Evolutionary conservation across 345 rosid species (phyloP), one percentile per base, ranked within the genome.

Genomic region (Sonneratia alba): DNA sequence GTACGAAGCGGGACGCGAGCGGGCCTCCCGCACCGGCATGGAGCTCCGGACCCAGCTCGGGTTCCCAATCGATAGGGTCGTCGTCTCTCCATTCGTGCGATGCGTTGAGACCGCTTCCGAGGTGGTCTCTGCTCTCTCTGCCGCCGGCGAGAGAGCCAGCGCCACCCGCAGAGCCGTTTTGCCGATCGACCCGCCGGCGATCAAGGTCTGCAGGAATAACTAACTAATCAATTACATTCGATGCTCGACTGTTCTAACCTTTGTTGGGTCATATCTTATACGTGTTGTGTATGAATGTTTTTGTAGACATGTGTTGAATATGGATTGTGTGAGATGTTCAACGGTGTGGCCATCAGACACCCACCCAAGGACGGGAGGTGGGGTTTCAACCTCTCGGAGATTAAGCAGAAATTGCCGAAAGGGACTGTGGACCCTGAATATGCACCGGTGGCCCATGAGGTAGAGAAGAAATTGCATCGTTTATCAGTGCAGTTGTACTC

Each of bases 31-130:
- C 6, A 72, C 85, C 0, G 95, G 92, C 38, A 77, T 78, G 68
- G 72, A 74, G 69, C 81, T 92, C 65, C 85, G 83, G 63, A 43
- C 79, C 42, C 78, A 69, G 27, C 85, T 92, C 36, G 79, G 75
- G 16, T 86, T 81, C 67, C 91, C 89, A 24, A 90, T 94, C 84
- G 88, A 93, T 72, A 89, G 99, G n/a, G 81, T 90, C 69, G 79
- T 90, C 61, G 91, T 89, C 65, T 95, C 99, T 47, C 97, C 97
- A 10, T 94, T 94, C 62, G 79, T 85, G 79, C 96, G 97, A 1
- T 89, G 99, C 40, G 51, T 90, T 56, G 89, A 92, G 83, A 95
- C 97, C 0, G 99, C 97, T 70, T 76, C 76, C 1, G 86, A 85
- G 74, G 95, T 77, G 19, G 78, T 82, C 59, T 40, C 82, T 16